phyloP scores from a whole-genome alignment of 495 filamentous ascomycete species.

The Aspergillus sparsus region DNA sequence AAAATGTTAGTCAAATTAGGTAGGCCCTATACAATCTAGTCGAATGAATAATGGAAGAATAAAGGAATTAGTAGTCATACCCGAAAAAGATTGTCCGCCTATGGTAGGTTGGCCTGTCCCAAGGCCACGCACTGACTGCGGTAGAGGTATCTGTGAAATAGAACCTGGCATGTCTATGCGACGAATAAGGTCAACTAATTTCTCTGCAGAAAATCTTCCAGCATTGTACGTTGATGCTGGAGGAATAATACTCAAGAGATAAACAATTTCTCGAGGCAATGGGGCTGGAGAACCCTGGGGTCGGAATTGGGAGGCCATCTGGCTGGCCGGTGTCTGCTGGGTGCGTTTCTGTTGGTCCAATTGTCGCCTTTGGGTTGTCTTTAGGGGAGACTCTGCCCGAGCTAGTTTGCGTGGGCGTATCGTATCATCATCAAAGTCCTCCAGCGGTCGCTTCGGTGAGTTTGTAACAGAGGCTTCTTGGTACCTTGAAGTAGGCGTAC shows the following conservation, averaged over 20 bases:
- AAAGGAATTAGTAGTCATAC: slow-evolving; percentile 28
- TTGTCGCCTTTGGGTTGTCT: slow-evolving; percentile 77
- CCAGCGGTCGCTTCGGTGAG: slow-evolving; percentile 77
- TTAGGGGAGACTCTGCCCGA: slow-evolving; percentile 84
- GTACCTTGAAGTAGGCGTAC: slow-evolving; percentile 56
- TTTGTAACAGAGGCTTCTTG: slow-evolving; percentile 52
- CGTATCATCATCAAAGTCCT: slow-evolving; percentile 70
- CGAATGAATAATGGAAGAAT: not conserved
- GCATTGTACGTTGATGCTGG: slow-evolving; percentile 68
- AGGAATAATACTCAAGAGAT: slow-evolving; percentile 82
- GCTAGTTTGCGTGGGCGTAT: slow-evolving; percentile 75
- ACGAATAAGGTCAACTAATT: slow-evolving; percentile 72
- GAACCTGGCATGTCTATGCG: slow-evolving; percentile 64
- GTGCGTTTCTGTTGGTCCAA: slow-evolving; percentile 73
- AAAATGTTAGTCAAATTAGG: slow-evolving; percentile 10
- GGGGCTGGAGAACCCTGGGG: slow-evolving; percentile 48
- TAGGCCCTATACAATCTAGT: not conserved
- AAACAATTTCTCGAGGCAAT: slow-evolving; percentile 77
- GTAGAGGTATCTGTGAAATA: slow-evolving; percentile 46
- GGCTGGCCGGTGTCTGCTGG: slow-evolving; percentile 38
- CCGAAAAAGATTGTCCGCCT: slow-evolving; percentile 33
- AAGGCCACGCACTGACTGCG: slow-evolving; percentile 36
- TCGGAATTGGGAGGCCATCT: slow-evolving; percentile 41
- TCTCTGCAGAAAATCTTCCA: slow-evolving; percentile 65
- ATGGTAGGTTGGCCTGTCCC: slow-evolving; percentile 29